Evolutionary conservation across 257 asterid species (phyloP).

Genomic region (Haberlea rhodopensis): DNA sequence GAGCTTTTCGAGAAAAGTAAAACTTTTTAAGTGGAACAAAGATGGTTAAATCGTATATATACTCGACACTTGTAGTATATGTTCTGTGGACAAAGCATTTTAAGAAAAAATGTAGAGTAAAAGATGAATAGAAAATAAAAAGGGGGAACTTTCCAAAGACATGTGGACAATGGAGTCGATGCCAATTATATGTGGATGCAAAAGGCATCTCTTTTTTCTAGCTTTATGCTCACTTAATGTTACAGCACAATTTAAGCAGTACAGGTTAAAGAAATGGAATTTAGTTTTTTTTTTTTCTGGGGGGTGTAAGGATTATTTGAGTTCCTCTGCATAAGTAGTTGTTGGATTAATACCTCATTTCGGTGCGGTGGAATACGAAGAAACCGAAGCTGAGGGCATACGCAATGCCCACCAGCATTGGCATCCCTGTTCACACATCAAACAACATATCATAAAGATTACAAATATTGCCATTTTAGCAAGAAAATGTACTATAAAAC

Average conservation of each 20-base stretch:
- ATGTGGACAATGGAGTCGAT: constrained; percentile 69
- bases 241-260: neutral
- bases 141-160: constrained; percentile 72
- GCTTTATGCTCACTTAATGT: constrained; percentile 23
- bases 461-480: neutral
- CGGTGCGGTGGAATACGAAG: neutral
- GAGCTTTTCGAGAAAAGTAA: neutral
- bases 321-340: too few relatives aligned
- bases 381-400: neutral
- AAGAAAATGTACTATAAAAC: neutral
- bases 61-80: neutral
- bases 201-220: constrained; percentile 45
- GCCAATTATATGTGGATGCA: constrained; percentile 69
- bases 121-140: constrained; percentile 43
- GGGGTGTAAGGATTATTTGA: too few relatives aligned
- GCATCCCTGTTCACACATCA: neutral
- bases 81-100: constrained; percentile 7
- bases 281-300: too few relatives aligned
- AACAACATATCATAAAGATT: too few relatives aligned
- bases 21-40: neutral
- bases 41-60: too few relatives aligned
- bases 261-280: neutral
- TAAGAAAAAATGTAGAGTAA: constrained; percentile 32
- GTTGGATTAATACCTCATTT: neutral
- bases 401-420: neutral